phyloP scores from a whole-genome alignment of 306 rosid species.

The Sicyos edulis region DNA sequence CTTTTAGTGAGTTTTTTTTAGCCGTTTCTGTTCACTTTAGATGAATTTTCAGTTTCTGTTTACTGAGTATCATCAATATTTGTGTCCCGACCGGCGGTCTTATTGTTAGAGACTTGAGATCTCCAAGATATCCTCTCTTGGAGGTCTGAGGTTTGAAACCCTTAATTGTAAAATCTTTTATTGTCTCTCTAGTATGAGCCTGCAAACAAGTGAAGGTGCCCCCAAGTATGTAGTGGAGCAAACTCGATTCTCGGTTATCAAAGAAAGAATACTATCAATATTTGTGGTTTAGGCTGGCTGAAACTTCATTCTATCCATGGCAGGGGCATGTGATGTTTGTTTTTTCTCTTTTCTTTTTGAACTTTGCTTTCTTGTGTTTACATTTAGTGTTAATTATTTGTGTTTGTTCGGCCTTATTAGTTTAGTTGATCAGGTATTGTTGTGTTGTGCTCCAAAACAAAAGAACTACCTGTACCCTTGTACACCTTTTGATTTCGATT shows the following conservation, averaged over 20 bases:
- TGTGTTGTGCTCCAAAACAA: not conserved
- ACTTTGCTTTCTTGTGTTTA: not conserved
- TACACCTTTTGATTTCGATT: not conserved
- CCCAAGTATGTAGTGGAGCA: no score
- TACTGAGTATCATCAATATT: not conserved
- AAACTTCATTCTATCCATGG: not conserved
- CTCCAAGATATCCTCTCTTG: no score
- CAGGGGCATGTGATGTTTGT: constrained; percentile 8
- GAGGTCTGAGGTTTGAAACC: no score
- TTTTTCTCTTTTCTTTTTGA: not conserved
- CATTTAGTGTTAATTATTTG: not conserved
- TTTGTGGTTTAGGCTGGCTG: not conserved
- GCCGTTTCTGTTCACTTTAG: not conserved
- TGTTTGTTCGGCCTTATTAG: not conserved
- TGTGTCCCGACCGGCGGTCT: not conserved
- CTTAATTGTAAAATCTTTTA: no score
- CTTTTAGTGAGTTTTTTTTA: not conserved
- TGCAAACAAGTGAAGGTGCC: no score
- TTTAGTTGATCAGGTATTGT: not conserved
- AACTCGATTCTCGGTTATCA: no score
- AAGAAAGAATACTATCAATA: no score
- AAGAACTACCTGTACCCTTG: not conserved
- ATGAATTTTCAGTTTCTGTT: not conserved
- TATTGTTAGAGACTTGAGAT: no score
- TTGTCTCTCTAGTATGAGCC: no score